Evolutionary conservation across 768 basidiomycete species (phyloP).

Genomic region (Phaeotremella skinneri): DNA sequence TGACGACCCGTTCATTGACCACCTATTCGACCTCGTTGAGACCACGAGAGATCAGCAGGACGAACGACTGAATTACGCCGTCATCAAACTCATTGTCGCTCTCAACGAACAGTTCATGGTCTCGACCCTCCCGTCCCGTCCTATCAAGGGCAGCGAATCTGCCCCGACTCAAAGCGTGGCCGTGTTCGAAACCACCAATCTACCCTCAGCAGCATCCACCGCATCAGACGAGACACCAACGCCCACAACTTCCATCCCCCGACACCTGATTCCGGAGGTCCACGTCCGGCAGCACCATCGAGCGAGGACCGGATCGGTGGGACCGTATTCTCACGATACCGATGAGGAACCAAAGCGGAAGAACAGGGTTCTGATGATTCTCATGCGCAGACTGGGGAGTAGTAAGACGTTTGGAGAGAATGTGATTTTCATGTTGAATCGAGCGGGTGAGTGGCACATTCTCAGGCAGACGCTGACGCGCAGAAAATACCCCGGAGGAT

Average conservation of each 20-base stretch:
- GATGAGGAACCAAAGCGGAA: constrained; percentile 51
- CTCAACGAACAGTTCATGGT: constrained; percentile 99
- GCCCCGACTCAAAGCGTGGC: not conserved
- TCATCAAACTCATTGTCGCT: constrained; percentile 90
- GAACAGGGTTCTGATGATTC: constrained; percentile 78
- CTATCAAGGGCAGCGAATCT: not conserved
- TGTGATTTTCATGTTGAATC: constrained; percentile 97
- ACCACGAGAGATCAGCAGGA: constrained; percentile 82
- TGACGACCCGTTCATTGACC: constrained; percentile 77
- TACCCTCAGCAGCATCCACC: constrained; percentile 11
- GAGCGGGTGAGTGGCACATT: constrained; percentile 67
- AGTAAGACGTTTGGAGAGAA: constrained; percentile 97
- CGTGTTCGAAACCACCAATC: constrained; percentile 14
- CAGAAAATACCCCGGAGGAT: constrained; percentile 83
- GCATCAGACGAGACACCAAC: constrained; percentile 19
- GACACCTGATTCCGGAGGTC: constrained; percentile 13
- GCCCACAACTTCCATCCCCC: constrained; percentile 12
- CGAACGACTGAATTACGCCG: constrained; percentile 89
- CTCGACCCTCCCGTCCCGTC: constrained; percentile 57
- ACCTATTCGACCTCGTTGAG: constrained; percentile 89
- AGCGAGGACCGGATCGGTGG: constrained; percentile 24
- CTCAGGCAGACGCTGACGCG: constrained; percentile 8
- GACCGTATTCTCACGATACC: constrained; percentile 49
- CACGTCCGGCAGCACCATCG: constrained; percentile 31
- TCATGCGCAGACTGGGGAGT: constrained; percentile 78